A percentile compares a stretch with the other conserved stretches of the same genome.
phyloP scores from a whole-genome alignment of 164 flowering plant species.

The Vitis riparia region DNA sequence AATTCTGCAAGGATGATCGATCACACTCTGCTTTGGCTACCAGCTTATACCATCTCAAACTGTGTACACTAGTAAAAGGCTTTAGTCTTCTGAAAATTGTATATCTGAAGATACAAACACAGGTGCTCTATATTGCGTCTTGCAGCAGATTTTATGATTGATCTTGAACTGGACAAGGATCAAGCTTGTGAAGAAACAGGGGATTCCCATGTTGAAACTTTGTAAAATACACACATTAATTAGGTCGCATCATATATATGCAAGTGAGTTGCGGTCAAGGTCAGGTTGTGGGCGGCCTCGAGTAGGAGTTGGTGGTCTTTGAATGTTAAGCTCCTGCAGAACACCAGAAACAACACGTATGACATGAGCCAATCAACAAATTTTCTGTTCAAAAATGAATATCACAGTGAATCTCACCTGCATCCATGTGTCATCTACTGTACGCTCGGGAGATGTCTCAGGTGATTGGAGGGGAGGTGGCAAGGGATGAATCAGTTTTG shows the following conservation, averaged over 20 bases:
- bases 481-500: slow-evolving; percentile 94
- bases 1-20: background rate
- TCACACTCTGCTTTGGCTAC: background rate
- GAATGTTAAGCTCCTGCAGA: slow-evolving; percentile 87
- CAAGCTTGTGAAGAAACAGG: background rate
- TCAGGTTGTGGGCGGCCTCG: slow-evolving; percentile 96
- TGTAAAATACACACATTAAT: slow-evolving; percentile 1
- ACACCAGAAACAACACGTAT: background rate
- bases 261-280: slow-evolving; percentile 82
- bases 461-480: slow-evolving; percentile 98
- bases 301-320: slow-evolving; percentile 98
- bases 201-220: background rate
- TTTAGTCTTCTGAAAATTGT: slow-evolving; percentile 7
- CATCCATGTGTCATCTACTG: slow-evolving; percentile 85
- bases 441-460: slow-evolving; percentile 87
- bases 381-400: too few species aligned
- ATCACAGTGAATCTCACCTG: slow-evolving; percentile 46
- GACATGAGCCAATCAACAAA: background rate
- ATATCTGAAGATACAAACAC: slow-evolving; percentile 10
- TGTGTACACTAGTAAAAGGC: slow-evolving; percentile 8
- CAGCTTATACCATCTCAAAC: slow-evolving; percentile 7
- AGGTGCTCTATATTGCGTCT: background rate
- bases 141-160: background rate
- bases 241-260: slow-evolving; percentile 58
- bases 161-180: background rate